Conservation (phyloP, 352 stramenopile species). For the Globisporangium nunn region DNA sequence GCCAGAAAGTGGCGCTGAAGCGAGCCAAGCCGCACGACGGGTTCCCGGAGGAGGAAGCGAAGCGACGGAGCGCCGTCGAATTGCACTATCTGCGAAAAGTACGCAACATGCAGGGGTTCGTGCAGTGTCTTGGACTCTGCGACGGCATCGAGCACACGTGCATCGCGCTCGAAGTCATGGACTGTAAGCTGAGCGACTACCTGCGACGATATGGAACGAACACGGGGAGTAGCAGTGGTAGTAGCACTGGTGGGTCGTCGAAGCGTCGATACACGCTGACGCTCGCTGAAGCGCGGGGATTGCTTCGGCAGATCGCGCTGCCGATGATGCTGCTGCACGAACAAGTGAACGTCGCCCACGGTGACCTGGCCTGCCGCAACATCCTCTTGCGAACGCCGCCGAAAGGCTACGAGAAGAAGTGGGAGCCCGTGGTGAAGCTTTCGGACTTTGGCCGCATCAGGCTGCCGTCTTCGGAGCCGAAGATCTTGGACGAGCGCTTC, state of each 20-base stretch:
- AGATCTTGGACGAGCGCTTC: constrained; percentile 62
- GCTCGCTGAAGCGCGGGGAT: constrained; percentile 37
- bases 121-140: constrained; percentile 77
- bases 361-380: constrained; percentile 80
- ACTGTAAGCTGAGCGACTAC: constrained; percentile 86
- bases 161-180: constrained; percentile 84
- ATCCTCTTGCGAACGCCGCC: constrained; percentile 77
- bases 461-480: constrained; percentile 49
- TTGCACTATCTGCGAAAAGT: constrained; percentile 76
- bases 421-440: constrained; percentile 75
- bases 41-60: constrained; percentile 70
- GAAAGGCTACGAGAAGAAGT: constrained; percentile 76
- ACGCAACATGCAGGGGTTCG: constrained; percentile 64
- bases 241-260: constrained; percentile 8
- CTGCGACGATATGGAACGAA: constrained; percentile 54
- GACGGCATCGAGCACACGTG: constrained; percentile 82
- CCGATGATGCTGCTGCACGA: constrained; percentile 79
- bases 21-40: constrained; percentile 72
- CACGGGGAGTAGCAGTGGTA: constrained; percentile 15
- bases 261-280: constrained; percentile 58
- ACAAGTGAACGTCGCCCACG: constrained; percentile 72
- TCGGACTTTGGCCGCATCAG: constrained; percentile 82
- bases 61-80: constrained; percentile 68
- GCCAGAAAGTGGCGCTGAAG: constrained; percentile 81
- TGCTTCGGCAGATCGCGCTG: constrained; percentile 70